phyloP scores from a whole-genome alignment of 495 filamentous ascomycete species.

The Aspergillus conjunctus region DNA sequence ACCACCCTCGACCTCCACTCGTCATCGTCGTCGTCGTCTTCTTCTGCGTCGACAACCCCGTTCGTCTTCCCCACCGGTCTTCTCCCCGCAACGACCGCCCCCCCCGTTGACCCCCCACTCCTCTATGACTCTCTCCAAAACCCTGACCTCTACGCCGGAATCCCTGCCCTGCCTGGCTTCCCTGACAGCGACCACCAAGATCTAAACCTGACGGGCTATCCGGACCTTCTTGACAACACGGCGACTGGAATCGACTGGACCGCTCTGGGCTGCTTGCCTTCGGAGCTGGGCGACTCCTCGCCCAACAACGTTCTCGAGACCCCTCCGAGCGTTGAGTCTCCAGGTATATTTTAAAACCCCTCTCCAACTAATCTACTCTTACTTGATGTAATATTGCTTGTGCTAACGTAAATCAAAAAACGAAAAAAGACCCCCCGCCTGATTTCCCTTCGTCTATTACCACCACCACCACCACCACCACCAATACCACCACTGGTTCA shows the following conservation, averaged over 20 bases:
- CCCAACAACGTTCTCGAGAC: conserved; percentile 12
- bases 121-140: conserved; percentile 4
- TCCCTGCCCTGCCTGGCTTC: conserved; percentile 9
- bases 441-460: neutral
- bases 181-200: conserved; percentile 3
- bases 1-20: too few relatives aligned
- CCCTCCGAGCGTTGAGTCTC: conserved; percentile 15
- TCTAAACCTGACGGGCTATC: conserved; percentile 6
- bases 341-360: too few relatives aligned
- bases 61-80: conserved; percentile 10
- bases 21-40: neutral
- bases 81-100: conserved; percentile 19
- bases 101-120: conserved; percentile 19
- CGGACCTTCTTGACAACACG: conserved; percentile 7
- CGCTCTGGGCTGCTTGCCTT: conserved; percentile 16
- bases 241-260: conserved; percentile 13
- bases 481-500: neutral
- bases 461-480: neutral
- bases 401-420: neutral
- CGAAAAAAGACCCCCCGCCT: conserved; percentile 11
- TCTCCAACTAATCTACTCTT: too few relatives aligned
- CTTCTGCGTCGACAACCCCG: conserved; percentile 1
- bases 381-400: neutral
- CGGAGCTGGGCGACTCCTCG: conserved; percentile 16
- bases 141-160: conserved; percentile 8